Conservation (phyloP, 2,329 filamentous ascomycete species). For the Truncatella angustata region DNA sequence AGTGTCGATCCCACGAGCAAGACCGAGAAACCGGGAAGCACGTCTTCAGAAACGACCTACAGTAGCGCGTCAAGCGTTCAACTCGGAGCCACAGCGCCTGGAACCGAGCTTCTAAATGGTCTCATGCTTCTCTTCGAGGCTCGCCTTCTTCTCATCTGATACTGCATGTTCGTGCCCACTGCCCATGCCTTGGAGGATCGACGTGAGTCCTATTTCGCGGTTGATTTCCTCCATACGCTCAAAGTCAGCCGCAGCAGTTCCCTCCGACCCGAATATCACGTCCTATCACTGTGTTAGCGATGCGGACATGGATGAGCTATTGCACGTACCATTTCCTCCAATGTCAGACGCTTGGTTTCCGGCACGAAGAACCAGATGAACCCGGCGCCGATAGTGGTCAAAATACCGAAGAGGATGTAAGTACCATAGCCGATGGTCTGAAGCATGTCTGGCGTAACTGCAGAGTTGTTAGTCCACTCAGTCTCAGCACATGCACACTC, state of each 20-base stretch:
- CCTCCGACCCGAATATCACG: conserved; percentile 64
- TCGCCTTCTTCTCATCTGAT: conserved; percentile 21
- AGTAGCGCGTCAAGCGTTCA: not conserved
- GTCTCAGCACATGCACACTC: not conserved
- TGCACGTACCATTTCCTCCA: conserved; percentile 59
- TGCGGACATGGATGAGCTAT: too few relatives aligned
- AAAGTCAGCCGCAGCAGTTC: conserved; percentile 64
- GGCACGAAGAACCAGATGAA: conserved; percentile 65
- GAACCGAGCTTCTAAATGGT: not conserved
- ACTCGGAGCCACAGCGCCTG: not conserved
- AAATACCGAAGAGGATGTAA: conserved; percentile 66
- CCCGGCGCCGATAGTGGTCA: conserved; percentile 60
- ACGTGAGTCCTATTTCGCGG: conserved; percentile 61
- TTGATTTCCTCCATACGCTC: conserved; percentile 75
- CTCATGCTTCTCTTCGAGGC: conserved; percentile 13
- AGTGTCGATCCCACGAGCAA: too few relatives aligned
- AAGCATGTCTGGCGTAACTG: conserved; percentile 66
- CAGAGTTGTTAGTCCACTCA: not conserved
- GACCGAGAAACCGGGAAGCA: too few relatives aligned
- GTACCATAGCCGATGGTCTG: conserved; percentile 65
- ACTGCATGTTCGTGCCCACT: conserved; percentile 20
- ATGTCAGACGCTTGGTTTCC: conserved; percentile 61
- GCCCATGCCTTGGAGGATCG: conserved; percentile 31
- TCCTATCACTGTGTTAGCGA: conserved; percentile 42
- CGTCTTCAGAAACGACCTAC: too few relatives aligned